These are phyloP conservation scores for Cardamine occulta DNA, from an alignment of 345 rosid genomes.

Conservation along the genomic window DNA sequence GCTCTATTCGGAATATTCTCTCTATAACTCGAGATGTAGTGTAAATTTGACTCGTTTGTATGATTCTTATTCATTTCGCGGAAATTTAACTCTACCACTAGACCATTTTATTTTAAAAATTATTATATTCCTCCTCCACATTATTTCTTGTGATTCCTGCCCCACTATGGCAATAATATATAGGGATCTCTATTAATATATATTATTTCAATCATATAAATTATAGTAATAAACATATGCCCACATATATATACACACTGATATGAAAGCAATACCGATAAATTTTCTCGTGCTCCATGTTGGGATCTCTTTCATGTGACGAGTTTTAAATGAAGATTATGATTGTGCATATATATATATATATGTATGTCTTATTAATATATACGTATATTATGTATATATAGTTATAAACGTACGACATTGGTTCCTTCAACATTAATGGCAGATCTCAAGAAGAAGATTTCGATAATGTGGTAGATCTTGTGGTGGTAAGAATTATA, in stretches of 20 bases:
- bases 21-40: not conserved
- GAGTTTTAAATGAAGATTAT: constrained; percentile 35
- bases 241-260: constrained; percentile 32
- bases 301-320: constrained; percentile 47
- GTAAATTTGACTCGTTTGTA: constrained; percentile 2
- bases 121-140: constrained; percentile 28
- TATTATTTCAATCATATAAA: constrained; percentile 18
- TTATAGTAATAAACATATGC: constrained; percentile 33
- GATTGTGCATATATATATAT: constrained; percentile 10
- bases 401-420: constrained; percentile 48
- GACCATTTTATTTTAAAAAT: not conserved
- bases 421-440: constrained; percentile 51
- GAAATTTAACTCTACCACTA: constrained; percentile 23
- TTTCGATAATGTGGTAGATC: constrained; percentile 48
- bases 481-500: constrained; percentile 43
- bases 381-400: constrained; percentile 7
- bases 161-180: constrained; percentile 41
- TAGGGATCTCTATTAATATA: constrained; percentile 4
- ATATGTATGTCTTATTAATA: not conserved
- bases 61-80: constrained; percentile 15
- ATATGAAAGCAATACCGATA: constrained; percentile 39
- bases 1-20: constrained; percentile 1
- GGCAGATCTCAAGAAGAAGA: constrained; percentile 53
- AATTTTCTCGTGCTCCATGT: constrained; percentile 41
- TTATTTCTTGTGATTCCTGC: constrained; percentile 40